These are phyloP conservation scores for Papilionanthe hybrid DNA, from an alignment of 116 monocot genomes.

Conservation along the genomic window DNA sequence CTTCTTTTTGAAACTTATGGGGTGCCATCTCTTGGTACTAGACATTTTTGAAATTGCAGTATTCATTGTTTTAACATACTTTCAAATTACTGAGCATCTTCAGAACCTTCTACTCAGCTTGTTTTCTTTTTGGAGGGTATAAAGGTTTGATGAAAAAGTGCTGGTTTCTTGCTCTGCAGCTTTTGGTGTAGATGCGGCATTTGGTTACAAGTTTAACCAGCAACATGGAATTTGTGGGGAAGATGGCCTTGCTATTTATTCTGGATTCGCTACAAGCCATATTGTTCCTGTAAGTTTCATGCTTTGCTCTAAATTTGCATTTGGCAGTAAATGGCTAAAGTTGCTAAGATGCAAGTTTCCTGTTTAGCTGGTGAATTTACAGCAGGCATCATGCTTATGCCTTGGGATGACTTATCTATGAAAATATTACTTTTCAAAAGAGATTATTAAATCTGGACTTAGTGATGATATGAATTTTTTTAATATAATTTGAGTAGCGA, in stretches of 20 bases:
- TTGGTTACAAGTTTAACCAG: constrained; percentile 90
- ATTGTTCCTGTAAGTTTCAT: constrained; percentile 71
- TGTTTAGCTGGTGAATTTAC: constrained; percentile 2
- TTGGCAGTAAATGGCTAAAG: background rate
- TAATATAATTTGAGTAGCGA: background rate
- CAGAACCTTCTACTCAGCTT: background rate
- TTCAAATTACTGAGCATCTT: too few species aligned
- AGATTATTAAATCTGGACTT: background rate
- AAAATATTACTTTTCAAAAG: background rate
- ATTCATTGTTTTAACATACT: constrained; percentile 1
- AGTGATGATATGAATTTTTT: background rate
- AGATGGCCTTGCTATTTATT: constrained; percentile 80
- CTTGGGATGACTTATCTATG: background rate
- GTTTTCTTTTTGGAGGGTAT: background rate
- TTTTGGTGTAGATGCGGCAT: constrained; percentile 91
- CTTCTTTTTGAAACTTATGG: constrained; percentile 97
- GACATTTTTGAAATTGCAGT: background rate
- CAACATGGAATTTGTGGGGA: constrained; percentile 70
- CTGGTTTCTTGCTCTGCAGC: constrained; percentile 29
- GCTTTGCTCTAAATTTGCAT: background rate
- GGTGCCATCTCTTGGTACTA: constrained; percentile 72
- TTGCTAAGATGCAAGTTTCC: background rate
- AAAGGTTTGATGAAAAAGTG: background rate
- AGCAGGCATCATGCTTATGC: background rate
- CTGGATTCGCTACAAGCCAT: constrained; percentile 71